These are phyloP conservation scores for Candida arabinofermentans DNA, from an alignment of 805 yeast species.

Conservation along the genomic window DNA sequence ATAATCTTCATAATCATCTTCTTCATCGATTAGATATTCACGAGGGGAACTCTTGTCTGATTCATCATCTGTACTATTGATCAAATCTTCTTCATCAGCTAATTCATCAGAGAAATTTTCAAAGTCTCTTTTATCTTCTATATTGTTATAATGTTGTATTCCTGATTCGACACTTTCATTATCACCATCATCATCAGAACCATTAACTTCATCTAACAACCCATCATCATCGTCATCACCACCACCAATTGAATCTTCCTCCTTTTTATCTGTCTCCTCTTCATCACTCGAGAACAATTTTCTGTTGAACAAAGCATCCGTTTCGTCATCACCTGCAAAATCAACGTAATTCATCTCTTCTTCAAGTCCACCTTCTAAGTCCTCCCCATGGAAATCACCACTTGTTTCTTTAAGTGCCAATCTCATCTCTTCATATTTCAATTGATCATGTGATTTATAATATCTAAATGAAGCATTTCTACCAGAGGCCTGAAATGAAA, in stretches of 20 bases:
- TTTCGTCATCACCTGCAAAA: slow-evolving; percentile 33
- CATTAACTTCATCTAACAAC: slow-evolving; percentile 7
- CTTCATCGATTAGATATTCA: no score
- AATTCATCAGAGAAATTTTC: slow-evolving; percentile 12
- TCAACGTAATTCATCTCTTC: slow-evolving; percentile 33
- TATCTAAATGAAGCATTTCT: slow-evolving; percentile 35
- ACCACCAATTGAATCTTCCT: slow-evolving; percentile 32
- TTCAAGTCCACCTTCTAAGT: slow-evolving; percentile 18
- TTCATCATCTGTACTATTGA: neutral
- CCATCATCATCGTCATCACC: slow-evolving; percentile 1
- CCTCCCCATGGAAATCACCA: slow-evolving; percentile 21
- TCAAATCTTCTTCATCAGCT: slow-evolving; percentile 5
- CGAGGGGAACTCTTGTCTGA: neutral
- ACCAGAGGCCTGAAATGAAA: slow-evolving; percentile 34
- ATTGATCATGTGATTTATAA: slow-evolving; percentile 32
- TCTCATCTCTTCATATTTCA: slow-evolving; percentile 23
- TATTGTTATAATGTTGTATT: no score
- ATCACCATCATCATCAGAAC: slow-evolving; percentile 3
- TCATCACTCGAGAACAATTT: slow-evolving; percentile 33
- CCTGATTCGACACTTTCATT: no score
- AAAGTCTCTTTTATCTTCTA: slow-evolving; percentile 7
- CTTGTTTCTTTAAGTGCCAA: slow-evolving; percentile 11
- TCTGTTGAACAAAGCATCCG: slow-evolving; percentile 35
- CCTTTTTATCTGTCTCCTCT: slow-evolving; percentile 42
- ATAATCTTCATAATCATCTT: neutral